A percentile compares a stretch with the other conserved stretches of the same genome.
phyloP scores from a whole-genome alignment of 176 grass and related monocot genomes.

The Eragrostis nindensis region DNA sequence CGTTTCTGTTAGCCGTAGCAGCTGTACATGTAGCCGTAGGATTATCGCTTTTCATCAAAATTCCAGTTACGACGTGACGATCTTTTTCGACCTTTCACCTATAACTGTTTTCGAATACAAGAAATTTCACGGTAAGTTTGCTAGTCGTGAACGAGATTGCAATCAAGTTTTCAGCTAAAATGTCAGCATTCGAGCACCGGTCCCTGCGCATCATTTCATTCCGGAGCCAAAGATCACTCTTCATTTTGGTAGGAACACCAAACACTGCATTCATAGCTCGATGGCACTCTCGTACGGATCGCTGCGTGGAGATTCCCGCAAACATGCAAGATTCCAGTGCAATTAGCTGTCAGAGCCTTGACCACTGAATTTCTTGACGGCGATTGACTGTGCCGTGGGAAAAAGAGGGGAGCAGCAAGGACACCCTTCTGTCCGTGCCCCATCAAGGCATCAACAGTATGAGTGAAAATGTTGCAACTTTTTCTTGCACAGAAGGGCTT shows the following conservation, averaged over 20 bases:
- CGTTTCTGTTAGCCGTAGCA: not conserved
- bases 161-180: not conserved
- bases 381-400: not conserved
- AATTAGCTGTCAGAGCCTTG: slow-evolving; percentile 20
- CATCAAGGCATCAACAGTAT: not conserved
- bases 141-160: not conserved
- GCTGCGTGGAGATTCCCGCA: slow-evolving; percentile 16
- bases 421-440: slow-evolving; percentile 1
- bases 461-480: not conserved
- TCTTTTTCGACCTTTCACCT: not conserved
- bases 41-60: not conserved
- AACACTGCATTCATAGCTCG: not conserved
- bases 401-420: slow-evolving; percentile 1
- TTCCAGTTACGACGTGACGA: not conserved
- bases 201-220: not conserved
- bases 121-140: not conserved
- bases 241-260: not conserved
- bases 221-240: not conserved
- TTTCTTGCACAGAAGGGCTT: too few relatives aligned
- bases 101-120: too few relatives aligned
- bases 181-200: not conserved
- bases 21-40: not conserved
- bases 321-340: slow-evolving; percentile 19
- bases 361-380: not conserved
- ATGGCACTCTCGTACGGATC: not conserved